These are phyloP conservation scores for Zelopaecilomyces penicillatus DNA, from an alignment of 2,329 filamentous ascomycete species.

Conservation along the genomic window DNA sequence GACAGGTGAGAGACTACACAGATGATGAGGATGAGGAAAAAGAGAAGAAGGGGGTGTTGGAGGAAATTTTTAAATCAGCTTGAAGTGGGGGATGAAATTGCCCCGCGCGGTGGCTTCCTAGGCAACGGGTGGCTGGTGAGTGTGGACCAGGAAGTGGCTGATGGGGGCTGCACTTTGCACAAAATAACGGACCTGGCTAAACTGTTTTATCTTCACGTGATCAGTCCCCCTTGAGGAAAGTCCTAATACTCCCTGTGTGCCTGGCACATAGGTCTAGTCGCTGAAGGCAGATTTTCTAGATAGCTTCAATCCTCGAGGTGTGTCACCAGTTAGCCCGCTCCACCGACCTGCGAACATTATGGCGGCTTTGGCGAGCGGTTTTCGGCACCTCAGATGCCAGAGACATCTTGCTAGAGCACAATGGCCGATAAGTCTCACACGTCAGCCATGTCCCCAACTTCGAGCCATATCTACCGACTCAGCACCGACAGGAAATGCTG, in stretches of 20 bases:
- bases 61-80: constrained; percentile 26
- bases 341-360: constrained; percentile 21
- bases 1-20: constrained; percentile 15
- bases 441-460: constrained; percentile 16
- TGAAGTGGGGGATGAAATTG: constrained; percentile 21
- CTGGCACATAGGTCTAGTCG: too few species aligned
- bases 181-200: too few species aligned
- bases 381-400: constrained; percentile 29
- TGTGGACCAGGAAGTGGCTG: constrained; percentile 3
- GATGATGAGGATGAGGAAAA: constrained; percentile 13
- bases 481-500: constrained; percentile 8
- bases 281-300: constrained; percentile 17
- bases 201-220: constrained; percentile 18
- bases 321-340: constrained; percentile 9
- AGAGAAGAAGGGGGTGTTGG: constrained; percentile 9
- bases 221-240: not conserved
- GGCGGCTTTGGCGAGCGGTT: constrained; percentile 25
- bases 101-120: constrained; percentile 24
- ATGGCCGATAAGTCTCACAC: constrained; percentile 19
- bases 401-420: constrained; percentile 21
- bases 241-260: too few species aligned
- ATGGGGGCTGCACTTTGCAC: too few species aligned
- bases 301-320: not conserved
- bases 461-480: constrained; percentile 17
- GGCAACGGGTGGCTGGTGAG: constrained; percentile 15